Base-by-base conservation (phyloP, 2,329 filamentous ascomycete genomes). In the Nemania bipapillata region DNA sequence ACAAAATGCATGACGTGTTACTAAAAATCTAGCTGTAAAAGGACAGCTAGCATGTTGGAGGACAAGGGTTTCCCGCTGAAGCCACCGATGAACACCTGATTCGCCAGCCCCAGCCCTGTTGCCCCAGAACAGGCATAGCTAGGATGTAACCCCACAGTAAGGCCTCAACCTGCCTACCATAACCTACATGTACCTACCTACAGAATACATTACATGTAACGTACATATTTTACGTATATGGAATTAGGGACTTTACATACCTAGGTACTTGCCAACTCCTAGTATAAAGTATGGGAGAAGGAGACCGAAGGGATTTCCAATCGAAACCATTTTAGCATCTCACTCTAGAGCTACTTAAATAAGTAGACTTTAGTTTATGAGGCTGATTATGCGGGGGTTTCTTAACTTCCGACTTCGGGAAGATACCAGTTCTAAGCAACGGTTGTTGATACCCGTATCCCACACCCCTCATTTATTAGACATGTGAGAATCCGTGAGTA, bases 11-110 rank as follows among this genome's bases (percentile, higher is more conserved):
- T 72, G 70, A 71, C 68, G 68, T 74, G 69, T 74, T 74, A 71
- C 64, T 70, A 69, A 65, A 65, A 69, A 65, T 55, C 56, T 50
- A 28, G 49, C 59, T 35, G 49, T 61, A 56, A 76, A 70, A 75
- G 75, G 75, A 76, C 75, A 77, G 70, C 73, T 74, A 54, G 50
- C 50, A 17, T 73, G 73, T 74, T 71, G 71, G 64, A 67, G 70
- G 71, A 68, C 72, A 70, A 62, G 30, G 55, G 55, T 71, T n/a
- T 65, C 67, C 54, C 61, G 61, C 50, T 72, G 60, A 75, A 70
- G 75, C 73, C 75, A 77, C 75, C 70, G 67, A 72, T 76, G 74
- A 55, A 8, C 20, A 62, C 24, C 15, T 76, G 65, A 77, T 77
- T 77, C 75, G 76, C 17, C 61, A 70, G 70, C 72, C 74, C 73